phyloP scores from a whole-genome alignment of 2,329 filamentous ascomycete species.

The Alternaria consortialis region DNA sequence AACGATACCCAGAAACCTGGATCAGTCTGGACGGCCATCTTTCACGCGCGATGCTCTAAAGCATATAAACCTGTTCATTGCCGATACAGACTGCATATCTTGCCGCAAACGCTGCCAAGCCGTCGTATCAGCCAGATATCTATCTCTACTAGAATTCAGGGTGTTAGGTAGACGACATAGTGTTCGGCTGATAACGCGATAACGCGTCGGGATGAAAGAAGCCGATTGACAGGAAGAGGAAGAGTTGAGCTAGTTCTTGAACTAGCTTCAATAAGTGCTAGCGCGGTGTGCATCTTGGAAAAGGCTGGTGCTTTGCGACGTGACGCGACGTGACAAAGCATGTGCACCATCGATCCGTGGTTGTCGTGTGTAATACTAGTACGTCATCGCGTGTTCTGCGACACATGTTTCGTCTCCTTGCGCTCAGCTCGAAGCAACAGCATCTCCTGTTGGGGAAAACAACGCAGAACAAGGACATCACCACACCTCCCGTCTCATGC shows the following conservation, averaged over 20 bases:
- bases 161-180: not conserved
- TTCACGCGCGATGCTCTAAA: not conserved
- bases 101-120: not conserved
- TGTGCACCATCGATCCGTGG: not conserved
- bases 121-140: not conserved
- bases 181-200: constrained; percentile 4
- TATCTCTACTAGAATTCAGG: not conserved
- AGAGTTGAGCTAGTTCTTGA: not conserved
- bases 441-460: not conserved
- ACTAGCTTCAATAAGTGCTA: not conserved
- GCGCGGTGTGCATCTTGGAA: not conserved
- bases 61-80: constrained; percentile 2
- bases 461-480: no score
- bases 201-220: constrained; percentile 10
- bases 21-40: not conserved
- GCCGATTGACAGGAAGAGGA: constrained; percentile 1
- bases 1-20: not conserved
- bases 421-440: not conserved
- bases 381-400: not conserved
- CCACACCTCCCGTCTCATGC: no score
- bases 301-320: not conserved
- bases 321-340: not conserved
- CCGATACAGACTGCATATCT: not conserved
- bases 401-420: not conserved
- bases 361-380: not conserved